Percentiles rank a stretch among this genome's conserved stretches.
Conservation (phyloP, 2,329 filamentous ascomycete genomes). For the Talaromyces verruculosus region DNA sequence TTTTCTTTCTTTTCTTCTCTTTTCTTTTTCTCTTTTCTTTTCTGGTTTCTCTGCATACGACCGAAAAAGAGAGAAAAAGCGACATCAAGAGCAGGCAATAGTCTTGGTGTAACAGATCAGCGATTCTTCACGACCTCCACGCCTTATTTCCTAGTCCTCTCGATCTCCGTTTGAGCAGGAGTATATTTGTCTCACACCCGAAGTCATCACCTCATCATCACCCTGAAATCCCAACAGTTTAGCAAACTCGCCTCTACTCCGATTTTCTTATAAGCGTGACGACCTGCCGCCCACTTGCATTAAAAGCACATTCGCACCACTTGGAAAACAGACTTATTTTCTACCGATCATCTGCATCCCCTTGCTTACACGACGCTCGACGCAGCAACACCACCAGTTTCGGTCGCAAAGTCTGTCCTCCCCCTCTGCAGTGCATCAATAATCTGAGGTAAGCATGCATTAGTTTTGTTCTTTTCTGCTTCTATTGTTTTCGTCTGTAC, state of each 20-base stretch:
- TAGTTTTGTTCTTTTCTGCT: conserved; percentile 13
- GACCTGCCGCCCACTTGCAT: conserved; percentile 5
- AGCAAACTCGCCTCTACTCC: neutral
- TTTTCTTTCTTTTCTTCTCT: neutral
- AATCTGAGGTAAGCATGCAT: conserved; percentile 19
- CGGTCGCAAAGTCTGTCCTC: neutral
- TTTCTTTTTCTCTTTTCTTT: neutral
- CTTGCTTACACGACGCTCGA: conserved; percentile 10
- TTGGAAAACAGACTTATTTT: neutral
- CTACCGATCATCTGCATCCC: conserved; percentile 8
- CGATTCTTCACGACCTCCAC: neutral
- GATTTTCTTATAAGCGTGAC: conserved; percentile 7
- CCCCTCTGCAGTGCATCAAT: conserved; percentile 14
- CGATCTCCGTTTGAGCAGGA: neutral
- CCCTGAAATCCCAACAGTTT: neutral
- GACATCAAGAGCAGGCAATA: neutral
- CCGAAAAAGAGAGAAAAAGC: neutral
- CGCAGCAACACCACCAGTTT: conserved; percentile 1
- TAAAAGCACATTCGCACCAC: conserved; percentile 6
- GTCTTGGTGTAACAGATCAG: conserved; percentile 3
- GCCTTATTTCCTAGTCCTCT: neutral
- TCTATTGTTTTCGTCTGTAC: conserved; percentile 8
- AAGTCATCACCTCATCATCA: neutral
- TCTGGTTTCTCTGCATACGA: conserved; percentile 7
- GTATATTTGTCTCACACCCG: neutral